phyloP scores from a whole-genome alignment of 2,329 filamentous ascomycete genomes.

The Pseudogymnoascus sp. region DNA sequence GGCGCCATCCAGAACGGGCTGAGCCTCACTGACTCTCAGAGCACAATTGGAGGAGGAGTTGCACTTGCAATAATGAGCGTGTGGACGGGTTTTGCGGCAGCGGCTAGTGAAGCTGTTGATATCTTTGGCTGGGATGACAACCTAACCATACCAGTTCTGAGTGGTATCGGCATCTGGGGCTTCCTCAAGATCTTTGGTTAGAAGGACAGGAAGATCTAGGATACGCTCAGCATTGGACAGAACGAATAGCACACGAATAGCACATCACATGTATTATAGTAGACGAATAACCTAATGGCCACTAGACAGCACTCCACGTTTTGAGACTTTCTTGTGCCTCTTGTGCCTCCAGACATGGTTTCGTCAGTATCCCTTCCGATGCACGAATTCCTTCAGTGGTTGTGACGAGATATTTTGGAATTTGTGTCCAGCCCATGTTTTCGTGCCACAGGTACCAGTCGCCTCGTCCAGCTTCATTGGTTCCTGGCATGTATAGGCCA shows the following conservation, averaged over 20 bases:
- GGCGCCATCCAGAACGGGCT: slow-evolving; percentile 49
- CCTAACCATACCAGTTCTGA: slow-evolving; percentile 88
- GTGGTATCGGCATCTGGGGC: slow-evolving; percentile 80
- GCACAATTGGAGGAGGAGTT: slow-evolving; percentile 59
- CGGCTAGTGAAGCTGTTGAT: slow-evolving; percentile 84
- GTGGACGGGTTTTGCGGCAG: slow-evolving; percentile 82
- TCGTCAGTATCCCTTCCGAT: slow-evolving; percentile 3
- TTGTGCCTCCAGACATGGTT: neutral
- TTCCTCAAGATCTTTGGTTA: slow-evolving; percentile 80
- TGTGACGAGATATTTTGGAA: neutral
- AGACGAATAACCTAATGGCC: slow-evolving; percentile 1
- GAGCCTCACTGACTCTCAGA: slow-evolving; percentile 52
- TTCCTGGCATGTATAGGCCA: slow-evolving; percentile 5
- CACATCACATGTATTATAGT: slow-evolving; percentile 9
- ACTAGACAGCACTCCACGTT: slow-evolving; percentile 4
- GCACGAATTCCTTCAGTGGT: neutral
- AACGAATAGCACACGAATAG: neutral
- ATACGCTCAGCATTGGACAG: neutral
- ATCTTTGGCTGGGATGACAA: slow-evolving; percentile 96
- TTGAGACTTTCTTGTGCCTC: neutral
- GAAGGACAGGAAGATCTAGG: slow-evolving; percentile 13
- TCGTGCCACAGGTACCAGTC: slow-evolving; percentile 4
- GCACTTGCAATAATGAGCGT: slow-evolving; percentile 78
- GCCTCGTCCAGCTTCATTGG: slow-evolving; percentile 9
- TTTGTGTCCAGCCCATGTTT: slow-evolving; percentile 7